Evolutionary conservation across 352 stramenopile species (phyloP).

Genomic region (Pythium aristosporum): DNA sequence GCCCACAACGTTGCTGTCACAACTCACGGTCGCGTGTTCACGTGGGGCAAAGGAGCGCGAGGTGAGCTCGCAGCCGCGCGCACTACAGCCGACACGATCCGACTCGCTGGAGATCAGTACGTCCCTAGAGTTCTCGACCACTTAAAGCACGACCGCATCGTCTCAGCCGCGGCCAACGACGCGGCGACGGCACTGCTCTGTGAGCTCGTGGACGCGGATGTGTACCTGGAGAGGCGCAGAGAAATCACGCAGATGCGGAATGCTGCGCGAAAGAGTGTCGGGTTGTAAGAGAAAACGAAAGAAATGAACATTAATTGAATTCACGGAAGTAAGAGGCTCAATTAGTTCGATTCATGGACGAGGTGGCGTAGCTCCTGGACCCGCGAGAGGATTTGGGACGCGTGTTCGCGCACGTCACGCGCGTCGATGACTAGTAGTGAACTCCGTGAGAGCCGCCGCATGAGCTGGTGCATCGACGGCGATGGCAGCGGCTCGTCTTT

Average conservation of each 20-base stretch:
- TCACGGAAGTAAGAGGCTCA: not conserved
- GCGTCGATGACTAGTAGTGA: conserved; percentile 25
- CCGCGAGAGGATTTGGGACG: conserved; percentile 13
- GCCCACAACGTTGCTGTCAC: conserved; percentile 62
- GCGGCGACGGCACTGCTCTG: conserved; percentile 53
- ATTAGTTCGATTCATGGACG: conserved; percentile 11
- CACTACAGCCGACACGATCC: conserved; percentile 5
- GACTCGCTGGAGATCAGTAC: conserved; percentile 35
- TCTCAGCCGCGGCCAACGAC: conserved; percentile 53
- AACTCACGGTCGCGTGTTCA: conserved; percentile 44
- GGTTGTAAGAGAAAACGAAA: not conserved
- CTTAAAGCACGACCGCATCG: conserved; percentile 52
- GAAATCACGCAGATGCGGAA: conserved; percentile 49
- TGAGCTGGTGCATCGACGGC: conserved; percentile 21
- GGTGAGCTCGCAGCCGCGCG: conserved; percentile 45
- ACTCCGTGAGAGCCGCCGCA: conserved; percentile 19
- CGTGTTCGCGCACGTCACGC: conserved; percentile 24
- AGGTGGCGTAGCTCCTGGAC: conserved; percentile 23
- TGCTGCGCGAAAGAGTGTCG: conserved; percentile 23
- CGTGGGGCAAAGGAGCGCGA: conserved; percentile 51
- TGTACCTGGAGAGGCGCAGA: conserved; percentile 47
- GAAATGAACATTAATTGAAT: not conserved
- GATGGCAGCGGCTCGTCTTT: not conserved
- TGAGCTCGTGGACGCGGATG: conserved; percentile 35
- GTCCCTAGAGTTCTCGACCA: conserved; percentile 40